Evolutionary conservation across 2,329 filamentous ascomycete genomes (phyloP).

Genomic region (Sclerotinia spermophila): DNA sequence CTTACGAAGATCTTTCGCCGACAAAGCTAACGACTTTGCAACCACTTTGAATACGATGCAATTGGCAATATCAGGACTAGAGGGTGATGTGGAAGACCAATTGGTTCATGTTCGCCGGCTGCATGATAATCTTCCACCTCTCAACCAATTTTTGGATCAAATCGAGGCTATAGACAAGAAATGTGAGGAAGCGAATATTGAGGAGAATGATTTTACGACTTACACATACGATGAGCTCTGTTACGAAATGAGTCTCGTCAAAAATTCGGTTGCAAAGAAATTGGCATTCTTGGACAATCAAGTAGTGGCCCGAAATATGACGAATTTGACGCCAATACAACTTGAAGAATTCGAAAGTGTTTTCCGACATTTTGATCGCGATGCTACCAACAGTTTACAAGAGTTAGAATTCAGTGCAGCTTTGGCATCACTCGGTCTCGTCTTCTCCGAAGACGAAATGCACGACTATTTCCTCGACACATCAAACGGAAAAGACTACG

Average conservation of each 20-base stretch:
- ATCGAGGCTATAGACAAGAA: conserved; percentile 84
- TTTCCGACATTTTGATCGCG: conserved; percentile 95
- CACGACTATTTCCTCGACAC: conserved; percentile 89
- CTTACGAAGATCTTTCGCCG: conserved; percentile 86
- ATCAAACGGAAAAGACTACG: conserved; percentile 71
- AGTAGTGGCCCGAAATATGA: conserved; percentile 97
- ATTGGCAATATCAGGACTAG: conserved; percentile 90
- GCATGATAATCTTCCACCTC: conserved; percentile 77
- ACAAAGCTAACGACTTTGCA: conserved; percentile 98
- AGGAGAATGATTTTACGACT: conserved; percentile 99
- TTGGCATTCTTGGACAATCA: conserved; percentile 96
- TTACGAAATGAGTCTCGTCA: conserved; percentile 90
- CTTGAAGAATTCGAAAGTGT: conserved; percentile 98
- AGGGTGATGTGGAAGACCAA: conserved; percentile 96
- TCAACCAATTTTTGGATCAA: conserved; percentile 87
- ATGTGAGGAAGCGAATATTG: conserved; percentile 94
- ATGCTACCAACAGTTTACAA: conserved; percentile 82
- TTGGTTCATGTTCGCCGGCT: conserved; percentile 81
- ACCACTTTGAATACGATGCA: conserved; percentile 93
- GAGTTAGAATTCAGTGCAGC: conserved; percentile 96
- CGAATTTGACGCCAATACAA: conserved; percentile 95
- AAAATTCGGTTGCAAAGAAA: conserved; percentile 91
- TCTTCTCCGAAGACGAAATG: conserved; percentile 98
- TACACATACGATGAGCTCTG: conserved; percentile 96
- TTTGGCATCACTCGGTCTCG: conserved; percentile 87